Base-by-base conservation (phyloP, 768 basidiomycete species). In the Amanita pseudoporphyria region DNA sequence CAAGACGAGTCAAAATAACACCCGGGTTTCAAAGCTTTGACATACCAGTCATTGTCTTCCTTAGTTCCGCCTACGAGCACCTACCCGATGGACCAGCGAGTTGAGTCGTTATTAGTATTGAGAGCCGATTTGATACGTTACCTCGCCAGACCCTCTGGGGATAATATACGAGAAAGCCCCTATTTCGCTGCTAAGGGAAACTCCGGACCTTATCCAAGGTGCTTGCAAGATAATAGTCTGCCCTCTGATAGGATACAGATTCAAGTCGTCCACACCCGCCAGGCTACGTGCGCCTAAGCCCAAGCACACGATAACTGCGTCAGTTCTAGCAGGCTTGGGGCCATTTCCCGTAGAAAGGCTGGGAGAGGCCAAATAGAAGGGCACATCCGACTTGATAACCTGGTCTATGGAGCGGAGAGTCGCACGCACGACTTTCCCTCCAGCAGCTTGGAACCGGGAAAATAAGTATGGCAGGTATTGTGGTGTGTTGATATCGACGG, bases 211-310 rank as follows among this genome's bases (percentile, higher is more conserved):
- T 39, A 88, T 68, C 66, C 76, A 73, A 0, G 87, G 83, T 2
- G 87, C 86, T 33, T 77, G 64, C 18, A 94, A 71, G 14, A 92
- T 62, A 7, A 93, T 80, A 0, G 87, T 84, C 66, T 95, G 93
- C 6, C 92, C 92, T 38, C 90, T 73, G 54, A 92, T 76, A 1
- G 92, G 89, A 60, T 78, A 80, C 19, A 92, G 67, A 19, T 67
- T 69, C 51, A 72, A 71, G 62, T 96, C 93, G 58, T 92, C 82
- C 2, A 94, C 79, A 5, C 91, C 92, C 10, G 86, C 77, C 37
- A 95, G 71, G 28, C 78, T 80, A 44, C 78, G 72, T 7, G 90
- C 80, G 3, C 84, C 85, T 18, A 93, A 62, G 0, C 89, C 89
- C 0, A 78, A 72, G 55, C 87, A 90, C 9, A 84, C 76, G 5